These are phyloP conservation scores for Tremellales sp. DNA, from an alignment of 1,284 basidiomycete genomes.

Conservation along the genomic window DNA sequence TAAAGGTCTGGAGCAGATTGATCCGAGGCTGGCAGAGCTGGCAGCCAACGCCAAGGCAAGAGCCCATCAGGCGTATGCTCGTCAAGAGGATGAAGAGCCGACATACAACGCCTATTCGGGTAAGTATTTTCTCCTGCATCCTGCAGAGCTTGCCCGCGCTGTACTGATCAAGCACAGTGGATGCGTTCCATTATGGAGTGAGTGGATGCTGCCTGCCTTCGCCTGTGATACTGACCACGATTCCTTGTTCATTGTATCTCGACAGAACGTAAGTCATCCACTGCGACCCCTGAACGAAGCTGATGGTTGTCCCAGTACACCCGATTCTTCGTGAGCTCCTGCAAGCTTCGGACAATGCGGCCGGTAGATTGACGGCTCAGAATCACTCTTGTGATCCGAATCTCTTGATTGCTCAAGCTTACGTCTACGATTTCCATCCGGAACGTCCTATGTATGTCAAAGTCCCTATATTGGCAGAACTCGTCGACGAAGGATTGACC, in stretches of 20 bases:
- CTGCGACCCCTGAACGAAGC: constrained; percentile 62
- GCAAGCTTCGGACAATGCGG: background rate
- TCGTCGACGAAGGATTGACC: background rate
- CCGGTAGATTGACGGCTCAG: constrained; percentile 49
- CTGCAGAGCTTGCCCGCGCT: background rate
- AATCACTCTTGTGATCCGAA: constrained; percentile 91
- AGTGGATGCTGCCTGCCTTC: constrained; percentile 38
- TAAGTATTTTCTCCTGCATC: constrained; percentile 14
- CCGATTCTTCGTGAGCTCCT: constrained; percentile 34
- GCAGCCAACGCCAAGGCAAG: constrained; percentile 24
- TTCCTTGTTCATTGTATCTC: constrained; percentile 3
- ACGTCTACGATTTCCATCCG: constrained; percentile 53
- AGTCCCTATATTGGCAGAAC: background rate
- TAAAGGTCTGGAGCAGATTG: constrained; percentile 32
- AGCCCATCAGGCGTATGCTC: constrained; percentile 15
- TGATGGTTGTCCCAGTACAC: constrained; percentile 30
- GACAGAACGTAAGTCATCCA: constrained; percentile 51
- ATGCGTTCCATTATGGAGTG: constrained; percentile 83
- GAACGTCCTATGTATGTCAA: constrained; percentile 57
- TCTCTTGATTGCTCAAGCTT: constrained; percentile 63
- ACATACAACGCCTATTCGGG: constrained; percentile 39
- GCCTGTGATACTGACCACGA: background rate
- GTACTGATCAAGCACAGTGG: constrained; percentile 55
- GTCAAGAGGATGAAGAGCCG: constrained; percentile 43
- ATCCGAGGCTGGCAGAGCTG: constrained; percentile 30